phyloP scores from a whole-genome alignment of 352 stramenopile species.

The Aphanomyces astaci region DNA sequence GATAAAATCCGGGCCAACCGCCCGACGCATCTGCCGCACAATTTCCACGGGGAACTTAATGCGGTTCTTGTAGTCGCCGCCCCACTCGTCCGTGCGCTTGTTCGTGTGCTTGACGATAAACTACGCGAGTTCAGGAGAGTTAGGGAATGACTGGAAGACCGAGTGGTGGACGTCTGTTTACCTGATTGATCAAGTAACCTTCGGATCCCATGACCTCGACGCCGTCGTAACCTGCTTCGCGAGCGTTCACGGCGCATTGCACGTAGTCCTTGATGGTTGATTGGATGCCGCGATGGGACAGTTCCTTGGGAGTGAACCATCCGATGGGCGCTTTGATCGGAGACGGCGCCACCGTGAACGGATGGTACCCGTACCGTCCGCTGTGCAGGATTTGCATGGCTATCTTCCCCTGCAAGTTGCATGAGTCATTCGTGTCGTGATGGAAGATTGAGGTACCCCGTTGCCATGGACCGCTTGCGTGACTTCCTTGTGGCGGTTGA shows the following conservation, averaged over 20 bases:
- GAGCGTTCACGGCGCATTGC: conserved; percentile 67
- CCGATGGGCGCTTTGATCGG: conserved; percentile 92
- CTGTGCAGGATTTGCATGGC: conserved; percentile 90
- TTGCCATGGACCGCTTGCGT: conserved; percentile 89
- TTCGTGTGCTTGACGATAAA: conserved; percentile 95
- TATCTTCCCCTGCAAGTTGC: conserved; percentile 45
- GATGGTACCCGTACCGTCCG: conserved; percentile 95
- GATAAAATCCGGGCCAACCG: conserved; percentile 92
- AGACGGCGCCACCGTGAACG: conserved; percentile 89
- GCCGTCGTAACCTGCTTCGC: conserved; percentile 93
- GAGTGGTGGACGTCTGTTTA: conserved; percentile 29
- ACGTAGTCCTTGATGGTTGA: conserved; percentile 92
- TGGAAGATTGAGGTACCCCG: conserved; percentile 22
- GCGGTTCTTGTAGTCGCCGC: conserved; percentile 90
- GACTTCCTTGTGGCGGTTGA: conserved; percentile 86
- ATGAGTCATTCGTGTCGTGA: neutral
- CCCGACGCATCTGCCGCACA: conserved; percentile 82
- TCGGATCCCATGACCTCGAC: conserved; percentile 99
- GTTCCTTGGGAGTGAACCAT: conserved; percentile 81
- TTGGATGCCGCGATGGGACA: conserved; percentile 79
- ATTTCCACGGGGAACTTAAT: conserved; percentile 92
- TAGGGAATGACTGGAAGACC: conserved; percentile 13
- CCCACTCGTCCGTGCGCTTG: conserved; percentile 91
- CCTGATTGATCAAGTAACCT: conserved; percentile 97
- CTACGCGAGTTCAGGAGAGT: conserved; percentile 10